Evolutionary conservation across 1,284 basidiomycete species (phyloP), one percentile per base, ranked within the genome.

Genomic region (Abortiporus biennis): DNA sequence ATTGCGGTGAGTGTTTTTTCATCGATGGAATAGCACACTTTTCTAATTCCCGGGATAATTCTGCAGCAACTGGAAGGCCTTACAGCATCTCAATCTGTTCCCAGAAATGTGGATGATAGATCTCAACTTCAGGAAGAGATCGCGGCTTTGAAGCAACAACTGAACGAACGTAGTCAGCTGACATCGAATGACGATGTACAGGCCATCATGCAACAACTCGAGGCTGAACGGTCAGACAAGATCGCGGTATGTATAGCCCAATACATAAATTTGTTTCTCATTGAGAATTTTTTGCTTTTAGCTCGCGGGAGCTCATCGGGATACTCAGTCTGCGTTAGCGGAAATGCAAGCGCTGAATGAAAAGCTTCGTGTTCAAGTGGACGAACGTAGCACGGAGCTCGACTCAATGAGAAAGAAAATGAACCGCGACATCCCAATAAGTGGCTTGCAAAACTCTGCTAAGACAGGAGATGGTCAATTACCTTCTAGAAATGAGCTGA

Each of bases 1-100:
- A 66, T 88, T 40, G 70, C 78, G 24, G 89, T 91, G 59, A 66
- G 86, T 69, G 12, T 32, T 11, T n/a, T 9, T 3, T n/a, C 20
- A 30, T 3, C 25, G 50, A 17, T 42, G 37, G 6, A 33, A 12
- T 40, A 21, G 8, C 27, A 17, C 31, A 32, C 20, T 38, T 31
- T 35, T 37, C 32, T 22, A n/a, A n/a, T n/a, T n/a, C n/a, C 25
- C 33, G 16, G 8, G 16, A 31, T 8, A 9, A 12, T 20, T 12
- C 42, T 47, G 30, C 51, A 82, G 76, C 71, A 80, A 54, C 66
- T 85, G 12, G 76, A 81, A 43, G 65, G 71, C 23, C 47, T 64
- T 8, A 57, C 62, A 22, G 52, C 60, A 12, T 59, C 68, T 17
- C 9, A 50, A 56, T 29, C 27, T 29, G 27, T 8, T 29, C n/a